Percentiles rank a stretch among this genome's conserved stretches.
Evolutionary conservation across 2,329 filamentous ascomycete species (phyloP).

Genomic region (Sporothrix protearum): DNA sequence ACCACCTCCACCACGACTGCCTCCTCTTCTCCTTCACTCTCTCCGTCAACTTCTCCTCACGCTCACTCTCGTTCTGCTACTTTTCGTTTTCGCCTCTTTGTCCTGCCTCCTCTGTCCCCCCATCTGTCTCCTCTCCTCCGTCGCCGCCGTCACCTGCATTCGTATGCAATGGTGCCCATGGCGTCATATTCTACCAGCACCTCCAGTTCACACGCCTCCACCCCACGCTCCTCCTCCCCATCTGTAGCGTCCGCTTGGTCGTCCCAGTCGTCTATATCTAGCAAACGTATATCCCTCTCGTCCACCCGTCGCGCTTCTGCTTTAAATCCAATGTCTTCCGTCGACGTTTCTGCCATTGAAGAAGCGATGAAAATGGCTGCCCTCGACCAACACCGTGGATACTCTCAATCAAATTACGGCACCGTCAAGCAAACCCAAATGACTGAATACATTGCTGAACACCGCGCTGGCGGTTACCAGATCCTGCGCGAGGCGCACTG

Average conservation of each 20-base stretch:
- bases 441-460: constrained; percentile 53
- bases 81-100: constrained; percentile 4
- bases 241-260: constrained; percentile 47
- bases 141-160: constrained; percentile 14
- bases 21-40: neutral
- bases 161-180: constrained; percentile 39
- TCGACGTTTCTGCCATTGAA: constrained; percentile 57
- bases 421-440: constrained; percentile 52
- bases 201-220: constrained; percentile 49
- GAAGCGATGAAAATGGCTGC: constrained; percentile 58
- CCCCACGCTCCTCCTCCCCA: constrained; percentile 53
- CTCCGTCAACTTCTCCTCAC: constrained; percentile 8
- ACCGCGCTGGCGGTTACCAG: constrained; percentile 57
- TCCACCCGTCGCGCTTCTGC: constrained; percentile 49
- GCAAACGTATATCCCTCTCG: constrained; percentile 50
- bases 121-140: constrained; percentile 14
- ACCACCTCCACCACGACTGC: constrained; percentile 3
- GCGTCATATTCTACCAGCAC: constrained; percentile 46
- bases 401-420: constrained; percentile 53
- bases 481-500: constrained; percentile 59
- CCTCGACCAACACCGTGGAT: constrained; percentile 59
- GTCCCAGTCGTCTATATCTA: constrained; percentile 51
- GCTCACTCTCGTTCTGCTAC: neutral
- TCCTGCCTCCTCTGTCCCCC: neutral
- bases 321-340: constrained; percentile 54